These are phyloP conservation scores for Nicotiana rustica DNA, from an alignment of 305 asterid species.

Conservation along the genomic window DNA sequence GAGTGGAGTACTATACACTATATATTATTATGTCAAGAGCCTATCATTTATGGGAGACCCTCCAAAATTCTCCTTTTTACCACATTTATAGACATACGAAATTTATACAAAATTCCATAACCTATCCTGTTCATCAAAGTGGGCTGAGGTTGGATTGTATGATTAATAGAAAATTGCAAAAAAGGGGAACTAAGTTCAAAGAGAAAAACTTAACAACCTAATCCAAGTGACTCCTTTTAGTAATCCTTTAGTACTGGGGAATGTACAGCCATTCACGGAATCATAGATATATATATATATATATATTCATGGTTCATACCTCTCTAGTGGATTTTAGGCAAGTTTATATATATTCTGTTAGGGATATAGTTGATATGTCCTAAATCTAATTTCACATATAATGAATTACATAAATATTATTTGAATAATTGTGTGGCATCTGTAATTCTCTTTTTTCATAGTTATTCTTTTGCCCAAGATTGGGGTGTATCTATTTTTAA, in stretches of 20 bases:
- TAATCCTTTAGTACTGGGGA: conserved; percentile 3
- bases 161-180: conserved; percentile 4
- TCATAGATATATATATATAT: not conserved
- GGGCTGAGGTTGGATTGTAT: conserved; percentile 5
- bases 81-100: not conserved
- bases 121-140: not conserved
- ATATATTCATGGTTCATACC: not conserved
- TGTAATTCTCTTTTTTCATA: too few relatives aligned
- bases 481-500: too few relatives aligned
- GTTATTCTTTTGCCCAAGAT: too few relatives aligned
- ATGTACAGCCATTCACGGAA: conserved; percentile 11
- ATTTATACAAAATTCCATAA: not conserved
- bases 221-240: not conserved
- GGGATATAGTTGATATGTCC: too few relatives aligned
- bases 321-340: not conserved
- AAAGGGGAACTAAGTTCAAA: not conserved
- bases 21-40: not conserved
- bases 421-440: too few relatives aligned
- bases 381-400: too few relatives aligned
- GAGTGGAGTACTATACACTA: not conserved
- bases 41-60: not conserved
- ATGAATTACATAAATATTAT: too few relatives aligned
- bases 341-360: too few relatives aligned
- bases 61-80: conserved; percentile 27
- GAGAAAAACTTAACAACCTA: conserved; percentile 29